Conservation (phyloP, 139 green algal genomes). For the Yamagishiella unicocca region DNA sequence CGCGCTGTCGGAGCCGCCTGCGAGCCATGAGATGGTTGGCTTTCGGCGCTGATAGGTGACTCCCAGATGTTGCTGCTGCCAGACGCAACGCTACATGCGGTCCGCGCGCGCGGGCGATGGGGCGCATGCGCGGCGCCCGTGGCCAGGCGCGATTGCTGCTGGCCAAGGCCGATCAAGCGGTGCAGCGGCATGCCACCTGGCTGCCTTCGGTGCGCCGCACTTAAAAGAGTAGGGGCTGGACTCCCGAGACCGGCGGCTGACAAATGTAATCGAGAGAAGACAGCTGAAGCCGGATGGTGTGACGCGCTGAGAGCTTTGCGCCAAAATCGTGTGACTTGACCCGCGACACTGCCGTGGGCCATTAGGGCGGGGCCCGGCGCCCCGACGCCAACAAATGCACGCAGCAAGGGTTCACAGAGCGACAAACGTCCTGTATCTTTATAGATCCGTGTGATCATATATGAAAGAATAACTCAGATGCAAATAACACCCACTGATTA, state of each 20-base stretch:
- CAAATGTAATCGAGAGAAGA: not conserved
- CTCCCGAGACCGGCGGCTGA: not conserved
- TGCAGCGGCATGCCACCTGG: not conserved
- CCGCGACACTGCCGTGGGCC: not conserved
- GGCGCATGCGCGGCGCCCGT: not conserved
- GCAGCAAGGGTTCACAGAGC: not conserved
- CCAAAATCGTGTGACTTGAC: not conserved
- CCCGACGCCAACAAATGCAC: slow-evolving; percentile 6
- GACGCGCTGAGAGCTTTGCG: not conserved
- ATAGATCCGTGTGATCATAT: no score
- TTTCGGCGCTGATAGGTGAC: no score
- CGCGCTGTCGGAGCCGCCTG: no score
- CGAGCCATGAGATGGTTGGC: no score
- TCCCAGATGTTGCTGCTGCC: no score
- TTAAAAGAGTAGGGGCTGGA: no score
- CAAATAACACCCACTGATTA: no score
- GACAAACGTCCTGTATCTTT: no score
- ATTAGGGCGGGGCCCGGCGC: slow-evolving; percentile 31
- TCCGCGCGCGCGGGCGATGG: not conserved
- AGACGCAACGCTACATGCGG: no score
- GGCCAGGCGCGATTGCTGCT: not conserved
- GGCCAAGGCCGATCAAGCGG: not conserved
- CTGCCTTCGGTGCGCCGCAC: not conserved
- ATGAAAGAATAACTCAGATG: no score
- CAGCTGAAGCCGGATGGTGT: not conserved